A percentile compares a stretch with the other conserved stretches of the same genome.
Conservation (phyloP, 257 asterid genomes). For the Solanum pinnatisectum region DNA sequence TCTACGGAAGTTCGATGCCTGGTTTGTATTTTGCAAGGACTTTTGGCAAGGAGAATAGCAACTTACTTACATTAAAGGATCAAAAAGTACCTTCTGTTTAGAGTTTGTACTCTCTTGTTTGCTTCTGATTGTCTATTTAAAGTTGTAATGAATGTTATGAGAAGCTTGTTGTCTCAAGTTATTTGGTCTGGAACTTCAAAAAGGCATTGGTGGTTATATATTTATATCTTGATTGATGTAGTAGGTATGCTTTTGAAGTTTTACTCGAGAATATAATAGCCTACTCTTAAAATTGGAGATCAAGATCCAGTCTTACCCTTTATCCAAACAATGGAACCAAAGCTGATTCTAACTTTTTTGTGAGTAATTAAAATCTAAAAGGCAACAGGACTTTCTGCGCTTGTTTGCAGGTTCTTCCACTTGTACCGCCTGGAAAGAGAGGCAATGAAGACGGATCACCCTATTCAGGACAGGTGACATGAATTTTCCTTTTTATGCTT, state of each 20-base stretch:
- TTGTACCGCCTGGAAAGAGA: constrained; percentile 94
- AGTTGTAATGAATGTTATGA: neutral
- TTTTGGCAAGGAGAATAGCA: neutral
- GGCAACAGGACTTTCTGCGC: neutral
- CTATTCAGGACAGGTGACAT: constrained; percentile 84
- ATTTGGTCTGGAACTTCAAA: neutral
- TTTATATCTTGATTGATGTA: neutral
- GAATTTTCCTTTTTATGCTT: neutral
- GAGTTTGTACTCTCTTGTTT: neutral
- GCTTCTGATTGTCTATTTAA: neutral
- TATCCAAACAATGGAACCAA: neutral
- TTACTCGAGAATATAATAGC: neutral
- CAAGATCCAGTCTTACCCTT: neutral
- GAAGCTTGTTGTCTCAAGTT: neutral
- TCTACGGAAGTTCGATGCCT: neutral
- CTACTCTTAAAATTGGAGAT: neutral
- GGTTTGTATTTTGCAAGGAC: neutral
- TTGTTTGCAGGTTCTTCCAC: constrained; percentile 85
- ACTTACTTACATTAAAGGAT: neutral
- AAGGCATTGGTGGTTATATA: neutral
- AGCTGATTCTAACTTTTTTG: neutral
- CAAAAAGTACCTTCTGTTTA: neutral
- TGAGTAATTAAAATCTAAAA: neutral
- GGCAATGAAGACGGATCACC: constrained; percentile 91
- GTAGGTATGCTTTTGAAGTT: neutral